Percentiles rank a stretch among this genome's conserved stretches.
Conservation (phyloP, 345 rosid species). For the Litchi chinensis region DNA sequence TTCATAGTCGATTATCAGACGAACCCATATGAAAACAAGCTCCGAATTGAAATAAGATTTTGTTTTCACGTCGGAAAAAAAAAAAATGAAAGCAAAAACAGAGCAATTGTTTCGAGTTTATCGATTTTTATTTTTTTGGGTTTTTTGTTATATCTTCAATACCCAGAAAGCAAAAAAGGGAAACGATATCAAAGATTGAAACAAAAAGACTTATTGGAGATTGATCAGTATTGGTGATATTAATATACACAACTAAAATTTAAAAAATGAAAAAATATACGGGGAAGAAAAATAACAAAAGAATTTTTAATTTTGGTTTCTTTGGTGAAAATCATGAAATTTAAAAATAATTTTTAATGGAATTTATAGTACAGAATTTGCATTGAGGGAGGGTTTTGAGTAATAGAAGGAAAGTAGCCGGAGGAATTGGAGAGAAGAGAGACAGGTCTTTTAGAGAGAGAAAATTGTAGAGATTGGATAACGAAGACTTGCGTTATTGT, state of each 20-base stretch:
- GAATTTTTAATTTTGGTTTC: background rate
- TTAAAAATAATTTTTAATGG: background rate
- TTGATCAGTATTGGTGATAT: background rate
- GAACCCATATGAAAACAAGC: conserved; percentile 21
- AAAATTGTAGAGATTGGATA: conserved; percentile 23
- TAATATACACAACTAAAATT: conserved; percentile 3
- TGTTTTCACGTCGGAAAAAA: background rate
- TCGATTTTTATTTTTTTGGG: background rate
- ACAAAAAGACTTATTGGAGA: background rate
- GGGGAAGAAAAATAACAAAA: background rate
- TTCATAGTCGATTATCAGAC: conserved; percentile 19
- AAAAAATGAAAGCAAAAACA: conserved; percentile 5
- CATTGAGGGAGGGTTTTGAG: conserved; percentile 7
- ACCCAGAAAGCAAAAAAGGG: conserved; percentile 13
- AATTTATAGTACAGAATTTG: background rate
- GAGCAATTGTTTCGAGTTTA: conserved; percentile 7
- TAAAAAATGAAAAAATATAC: conserved; percentile 7
- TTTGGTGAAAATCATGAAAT: background rate
- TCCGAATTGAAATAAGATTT: conserved; percentile 26
- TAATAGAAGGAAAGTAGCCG: conserved; percentile 12
- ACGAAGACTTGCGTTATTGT: conserved; percentile 13
- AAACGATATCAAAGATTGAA: conserved; percentile 16
- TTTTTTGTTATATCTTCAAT: conserved; percentile 2
- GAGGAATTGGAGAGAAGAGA: conserved; percentile 9
- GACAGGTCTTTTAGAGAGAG: conserved; percentile 12